Base-by-base conservation (phyloP, 2,329 filamentous ascomycete species). In the Colletotrichum sp. region DNA sequence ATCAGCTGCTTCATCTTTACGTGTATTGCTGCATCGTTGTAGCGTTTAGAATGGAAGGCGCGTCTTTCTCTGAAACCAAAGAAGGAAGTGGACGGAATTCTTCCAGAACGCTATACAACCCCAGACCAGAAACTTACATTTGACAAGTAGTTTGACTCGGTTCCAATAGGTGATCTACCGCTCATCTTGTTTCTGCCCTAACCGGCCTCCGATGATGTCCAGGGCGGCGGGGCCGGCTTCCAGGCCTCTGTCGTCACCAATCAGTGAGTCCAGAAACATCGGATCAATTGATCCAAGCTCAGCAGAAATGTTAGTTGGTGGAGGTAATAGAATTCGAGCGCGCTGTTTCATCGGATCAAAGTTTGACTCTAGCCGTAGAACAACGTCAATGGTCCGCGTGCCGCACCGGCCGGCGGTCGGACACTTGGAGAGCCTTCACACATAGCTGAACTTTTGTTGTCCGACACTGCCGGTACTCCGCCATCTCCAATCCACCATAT, bases 321-420 rank as follows among this genome's bases (percentile, higher is more conserved):
- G 36, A 36, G 58, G 36, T 28, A 55, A 66, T 38, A 34, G 15
- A 15, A 26, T 43, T 52, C 6, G 15, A 34, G 32, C 6, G 48
- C 21, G 8, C 16, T 36, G 60, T 71, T 74, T 66, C 67, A 61
- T 61, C 28, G 48, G 60, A 71, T 74, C 72, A 74, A 66, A 74
- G 67, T 71, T 74, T 66, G 57, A 16, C n/a, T 43, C 34, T 21
- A n/a, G 16, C 58, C 67, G 71, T 32, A 43, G 21, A 65, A 36
- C 60, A 24, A 38, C 16, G 5, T 21, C 21, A 38, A 34, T 28
- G 16, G 67, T 52, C 48, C 43, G 60, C 67, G 28, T 58, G 58
- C 34, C 57, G 24, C 58, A 21, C 72, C 26, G 48, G 26, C 72
- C 26, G 48, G 52, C 36, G n/a, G 26, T 52, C 48, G 13, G 58